Percentiles rank a stretch among this genome's conserved stretches.
Evolutionary conservation across 495 filamentous ascomycete genomes (phyloP).

Genomic region (Neurospora sp.): DNA sequence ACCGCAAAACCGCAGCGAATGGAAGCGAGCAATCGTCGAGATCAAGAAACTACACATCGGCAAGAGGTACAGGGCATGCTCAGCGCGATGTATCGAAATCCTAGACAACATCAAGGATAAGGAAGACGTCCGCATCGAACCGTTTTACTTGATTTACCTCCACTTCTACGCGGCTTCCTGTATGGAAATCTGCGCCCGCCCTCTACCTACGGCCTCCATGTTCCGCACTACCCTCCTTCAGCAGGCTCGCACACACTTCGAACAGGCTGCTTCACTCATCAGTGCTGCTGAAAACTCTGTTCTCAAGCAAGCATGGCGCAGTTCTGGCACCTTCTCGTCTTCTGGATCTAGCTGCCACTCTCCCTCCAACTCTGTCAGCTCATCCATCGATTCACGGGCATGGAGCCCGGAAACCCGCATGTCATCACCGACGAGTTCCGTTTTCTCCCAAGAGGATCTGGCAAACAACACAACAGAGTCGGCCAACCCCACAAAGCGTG

Average conservation of each 20-base stretch:
- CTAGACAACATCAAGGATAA: slow-evolving; percentile 32
- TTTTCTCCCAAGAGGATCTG: slow-evolving; percentile 30
- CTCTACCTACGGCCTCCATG: slow-evolving; percentile 27
- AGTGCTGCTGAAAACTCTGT: slow-evolving; percentile 26
- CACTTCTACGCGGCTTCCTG: slow-evolving; percentile 45
- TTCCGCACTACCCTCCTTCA: slow-evolving; percentile 36
- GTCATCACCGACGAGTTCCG: slow-evolving; percentile 33
- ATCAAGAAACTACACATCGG: slow-evolving; percentile 36
- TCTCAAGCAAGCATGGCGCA: slow-evolving; percentile 18
- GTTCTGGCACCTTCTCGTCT: slow-evolving; percentile 23
- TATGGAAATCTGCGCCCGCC: slow-evolving; percentile 40
- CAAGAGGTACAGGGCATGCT: slow-evolving; percentile 36
- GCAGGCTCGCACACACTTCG: slow-evolving; percentile 38
- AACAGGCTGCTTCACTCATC: slow-evolving; percentile 33
- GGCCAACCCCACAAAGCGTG: slow-evolving; percentile 21
- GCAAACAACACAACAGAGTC: slow-evolving; percentile 11
- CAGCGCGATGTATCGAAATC: slow-evolving; percentile 35
- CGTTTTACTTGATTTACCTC: slow-evolving; percentile 41
- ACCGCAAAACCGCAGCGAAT: slow-evolving; percentile 26
- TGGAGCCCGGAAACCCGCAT: slow-evolving; percentile 29
- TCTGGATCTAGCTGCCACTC: slow-evolving; percentile 34
- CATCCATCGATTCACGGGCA: slow-evolving; percentile 34
- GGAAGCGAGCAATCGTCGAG: slow-evolving; percentile 33
- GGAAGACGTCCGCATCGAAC: slow-evolving; percentile 25
- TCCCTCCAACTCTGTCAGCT: slow-evolving; percentile 34